phyloP scores from a whole-genome alignment of 2,329 filamentous ascomycete species.

The Akanthomyces lecanii region DNA sequence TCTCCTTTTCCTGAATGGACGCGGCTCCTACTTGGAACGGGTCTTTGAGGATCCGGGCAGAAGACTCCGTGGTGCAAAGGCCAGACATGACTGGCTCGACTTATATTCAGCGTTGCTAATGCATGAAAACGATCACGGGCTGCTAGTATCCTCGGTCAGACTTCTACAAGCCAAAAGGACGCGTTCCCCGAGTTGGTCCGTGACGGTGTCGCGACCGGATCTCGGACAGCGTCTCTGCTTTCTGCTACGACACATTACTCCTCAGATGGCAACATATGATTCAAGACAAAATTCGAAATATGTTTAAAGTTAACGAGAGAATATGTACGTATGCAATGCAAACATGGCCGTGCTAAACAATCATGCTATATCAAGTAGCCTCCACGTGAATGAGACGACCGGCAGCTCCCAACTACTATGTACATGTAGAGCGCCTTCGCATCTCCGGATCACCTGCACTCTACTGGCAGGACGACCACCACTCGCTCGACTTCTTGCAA shows the following conservation, averaged over 20 bases:
- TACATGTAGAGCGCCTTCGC: slow-evolving; percentile 1
- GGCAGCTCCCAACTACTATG: not conserved
- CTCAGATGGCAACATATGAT: not conserved
- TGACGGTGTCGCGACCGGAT: not conserved
- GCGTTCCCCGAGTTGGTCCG: not conserved
- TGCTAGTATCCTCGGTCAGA: not conserved
- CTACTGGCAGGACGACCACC: slow-evolving; percentile 18
- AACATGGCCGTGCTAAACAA: not conserved
- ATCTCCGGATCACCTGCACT: not conserved
- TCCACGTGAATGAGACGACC: not conserved
- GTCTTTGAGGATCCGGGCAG: not conserved
- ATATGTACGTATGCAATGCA: not conserved
- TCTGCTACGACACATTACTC: not conserved
- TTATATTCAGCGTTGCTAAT: not conserved
- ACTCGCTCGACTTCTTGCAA: slow-evolving; percentile 10
- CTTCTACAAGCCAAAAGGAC: not conserved
- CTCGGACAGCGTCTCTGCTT: not conserved
- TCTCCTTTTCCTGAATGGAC: not conserved
- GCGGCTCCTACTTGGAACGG: not conserved
- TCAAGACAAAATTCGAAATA: not conserved
- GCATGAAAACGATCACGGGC: not conserved
- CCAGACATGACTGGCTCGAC: not conserved
- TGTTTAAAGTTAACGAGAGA: not conserved
- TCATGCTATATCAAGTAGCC: not conserved
- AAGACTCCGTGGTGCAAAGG: not conserved